phyloP scores from a whole-genome alignment of 1,284 basidiomycete species.

The Trichosporon asahii region DNA sequence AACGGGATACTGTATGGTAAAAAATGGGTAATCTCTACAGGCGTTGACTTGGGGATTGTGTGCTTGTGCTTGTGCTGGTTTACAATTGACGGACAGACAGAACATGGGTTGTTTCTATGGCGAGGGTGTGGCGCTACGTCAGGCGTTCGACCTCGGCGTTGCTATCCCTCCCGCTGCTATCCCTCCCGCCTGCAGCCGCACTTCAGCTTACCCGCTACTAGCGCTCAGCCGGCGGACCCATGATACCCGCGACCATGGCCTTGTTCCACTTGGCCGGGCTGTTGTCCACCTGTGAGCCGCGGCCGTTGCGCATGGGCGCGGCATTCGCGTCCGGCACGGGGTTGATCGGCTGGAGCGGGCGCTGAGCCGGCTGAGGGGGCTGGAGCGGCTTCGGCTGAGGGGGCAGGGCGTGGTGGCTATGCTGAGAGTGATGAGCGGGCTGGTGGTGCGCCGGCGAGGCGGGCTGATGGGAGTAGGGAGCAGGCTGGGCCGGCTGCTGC shows the following conservation, averaged over 20 bases:
- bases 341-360: background rate
- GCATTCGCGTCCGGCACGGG: conserved; percentile 4
- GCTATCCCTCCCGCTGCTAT: too few species aligned
- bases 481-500: background rate
- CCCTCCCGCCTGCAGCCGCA: too few species aligned
- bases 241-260: conserved; percentile 46
- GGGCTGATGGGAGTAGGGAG: background rate
- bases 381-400: background rate
- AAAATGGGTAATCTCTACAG: background rate
- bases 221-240: conserved; percentile 42
- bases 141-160: too few species aligned
- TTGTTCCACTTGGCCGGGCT: conserved; percentile 45
- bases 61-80: background rate
- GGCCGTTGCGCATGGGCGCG: background rate
- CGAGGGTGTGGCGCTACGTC: too few species aligned
- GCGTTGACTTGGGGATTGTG: background rate
- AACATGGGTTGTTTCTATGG: background rate
- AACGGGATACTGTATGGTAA: background rate
- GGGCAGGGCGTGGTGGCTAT: background rate
- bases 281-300: conserved; percentile 21
- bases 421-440: background rate
- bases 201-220: too few species aligned
- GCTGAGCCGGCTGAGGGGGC: background rate
- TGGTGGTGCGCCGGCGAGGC: background rate
- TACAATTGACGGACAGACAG: background rate